Percentiles rank a stretch among this genome's conserved stretches.
phyloP scores from a whole-genome alignment of 169 alveolate species.

The Eimeria acervulina region DNA sequence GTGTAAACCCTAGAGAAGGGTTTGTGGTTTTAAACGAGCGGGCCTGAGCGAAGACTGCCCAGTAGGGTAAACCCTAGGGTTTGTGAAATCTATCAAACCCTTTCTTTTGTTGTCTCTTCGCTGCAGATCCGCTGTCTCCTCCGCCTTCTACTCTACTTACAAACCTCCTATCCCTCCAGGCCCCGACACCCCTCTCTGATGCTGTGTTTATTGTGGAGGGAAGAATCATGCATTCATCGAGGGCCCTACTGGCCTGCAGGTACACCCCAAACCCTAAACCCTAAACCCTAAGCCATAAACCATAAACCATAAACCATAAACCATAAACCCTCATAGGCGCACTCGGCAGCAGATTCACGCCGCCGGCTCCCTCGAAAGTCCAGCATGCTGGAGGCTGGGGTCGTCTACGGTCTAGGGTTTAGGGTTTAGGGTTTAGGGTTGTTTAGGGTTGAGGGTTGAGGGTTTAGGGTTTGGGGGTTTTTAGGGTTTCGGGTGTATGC shows the following conservation, averaged over 20 bases:
- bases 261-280: slow-evolving; percentile 21
- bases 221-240: slow-evolving; percentile 26
- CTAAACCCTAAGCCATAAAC: not conserved
- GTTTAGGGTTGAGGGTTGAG: no score
- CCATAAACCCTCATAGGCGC: slow-evolving; percentile 27
- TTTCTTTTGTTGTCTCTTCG: not conserved
- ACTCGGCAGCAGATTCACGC: not conserved
- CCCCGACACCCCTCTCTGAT: slow-evolving; percentile 55
- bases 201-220: slow-evolving; percentile 81
- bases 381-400: not conserved
- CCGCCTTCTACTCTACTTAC: slow-evolving; percentile 75
- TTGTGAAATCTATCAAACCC: no score
- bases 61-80: not conserved
- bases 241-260: slow-evolving; percentile 70
- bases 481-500: slow-evolving; percentile 46
- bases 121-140: slow-evolving; percentile 23
- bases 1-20: not conserved
- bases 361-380: not conserved
- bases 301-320: not conserved
- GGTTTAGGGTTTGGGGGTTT: no score
- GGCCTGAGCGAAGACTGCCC: not conserved
- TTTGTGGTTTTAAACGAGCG: not conserved
- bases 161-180: slow-evolving; percentile 43
- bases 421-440: slow-evolving; percentile 22
- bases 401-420: not conserved